Percentiles rank a stretch among this genome's conserved stretches.
Evolutionary conservation across 2,329 filamentous ascomycete species (phyloP).

Genomic region (Metarhizium rileyi): DNA sequence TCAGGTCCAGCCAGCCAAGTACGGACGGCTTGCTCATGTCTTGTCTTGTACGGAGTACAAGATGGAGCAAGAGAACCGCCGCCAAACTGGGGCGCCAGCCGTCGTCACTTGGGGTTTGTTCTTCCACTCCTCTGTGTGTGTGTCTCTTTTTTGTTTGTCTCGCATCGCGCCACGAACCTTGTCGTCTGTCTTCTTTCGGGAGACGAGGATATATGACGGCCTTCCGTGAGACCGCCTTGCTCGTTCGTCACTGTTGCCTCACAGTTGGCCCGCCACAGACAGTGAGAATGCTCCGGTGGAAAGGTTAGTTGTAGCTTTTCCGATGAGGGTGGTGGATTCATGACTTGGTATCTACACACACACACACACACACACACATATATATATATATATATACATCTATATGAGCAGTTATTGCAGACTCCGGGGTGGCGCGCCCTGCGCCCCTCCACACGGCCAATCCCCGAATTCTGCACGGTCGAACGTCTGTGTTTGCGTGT

Average conservation of each 20-base stretch:
- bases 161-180: background rate
- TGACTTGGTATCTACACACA: no score
- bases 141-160: background rate
- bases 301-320: background rate
- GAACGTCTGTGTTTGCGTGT: background rate
- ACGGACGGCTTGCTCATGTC: no score
- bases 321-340: no score
- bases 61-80: no score
- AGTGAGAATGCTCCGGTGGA: background rate
- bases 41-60: no score
- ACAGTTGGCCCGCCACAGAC: background rate
- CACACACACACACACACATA: no score
- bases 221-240: background rate
- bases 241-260: background rate
- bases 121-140: no score
- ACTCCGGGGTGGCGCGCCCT: background rate
- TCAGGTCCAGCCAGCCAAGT: no score
- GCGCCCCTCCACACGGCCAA: background rate
- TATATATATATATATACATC: no score
- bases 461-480: background rate
- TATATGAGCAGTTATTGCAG: no score
- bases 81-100: no score
- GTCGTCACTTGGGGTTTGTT: no score
- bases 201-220: background rate
- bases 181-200: background rate